Evolutionary conservation across 805 yeast genomes (phyloP).

Genomic region (Cyberlindnera mrakii): DNA sequence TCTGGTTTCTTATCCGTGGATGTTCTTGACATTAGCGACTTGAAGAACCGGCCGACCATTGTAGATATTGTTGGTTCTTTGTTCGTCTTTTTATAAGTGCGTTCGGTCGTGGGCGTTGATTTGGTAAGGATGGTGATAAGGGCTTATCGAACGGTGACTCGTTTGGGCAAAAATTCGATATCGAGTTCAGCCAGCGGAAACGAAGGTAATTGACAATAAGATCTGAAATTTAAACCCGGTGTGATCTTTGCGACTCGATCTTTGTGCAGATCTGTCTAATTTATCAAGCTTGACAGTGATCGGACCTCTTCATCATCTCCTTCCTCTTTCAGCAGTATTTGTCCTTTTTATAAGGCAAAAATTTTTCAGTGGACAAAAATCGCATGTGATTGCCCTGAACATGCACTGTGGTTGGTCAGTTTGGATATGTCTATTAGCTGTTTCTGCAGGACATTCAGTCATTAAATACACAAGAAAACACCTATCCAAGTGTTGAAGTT

Average conservation of each 20-base stretch:
- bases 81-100: background rate
- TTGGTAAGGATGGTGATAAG: background rate
- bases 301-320: background rate
- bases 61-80: background rate
- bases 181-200: background rate
- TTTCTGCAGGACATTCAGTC: background rate
- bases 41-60: slow-evolving; percentile 1
- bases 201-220: background rate
- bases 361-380: background rate
- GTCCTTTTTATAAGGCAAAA: background rate
- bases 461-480: background rate
- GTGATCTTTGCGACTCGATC: background rate
- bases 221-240: background rate
- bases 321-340: background rate
- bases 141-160: background rate
- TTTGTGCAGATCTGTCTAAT: background rate
- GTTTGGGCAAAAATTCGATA: slow-evolving; percentile 2
- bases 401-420: background rate
- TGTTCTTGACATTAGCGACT: slow-evolving; percentile 1
- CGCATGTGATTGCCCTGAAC: slow-evolving; percentile 1
- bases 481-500: background rate
- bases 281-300: background rate
- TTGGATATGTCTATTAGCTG: background rate
- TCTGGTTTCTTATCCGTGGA: slow-evolving; percentile 1
- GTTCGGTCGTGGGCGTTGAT: background rate